Conservation (phyloP, 1,139 yeast species). For the Torulaspora globosa region DNA sequence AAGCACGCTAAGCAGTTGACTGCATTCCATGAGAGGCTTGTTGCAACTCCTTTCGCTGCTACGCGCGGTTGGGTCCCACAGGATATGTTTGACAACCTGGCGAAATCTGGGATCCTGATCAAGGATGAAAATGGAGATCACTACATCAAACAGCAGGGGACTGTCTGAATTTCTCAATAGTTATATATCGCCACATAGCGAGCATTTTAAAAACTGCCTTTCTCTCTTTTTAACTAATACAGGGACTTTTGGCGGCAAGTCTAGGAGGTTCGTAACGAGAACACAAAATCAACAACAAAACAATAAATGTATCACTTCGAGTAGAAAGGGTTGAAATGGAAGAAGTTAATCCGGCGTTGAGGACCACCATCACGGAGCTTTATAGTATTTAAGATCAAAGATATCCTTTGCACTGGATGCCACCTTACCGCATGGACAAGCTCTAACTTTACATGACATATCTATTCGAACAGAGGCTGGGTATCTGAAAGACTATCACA, state of each 20-base stretch:
- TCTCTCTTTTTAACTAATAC: neutral
- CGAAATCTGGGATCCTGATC: slow-evolving; percentile 60
- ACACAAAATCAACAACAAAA: neutral
- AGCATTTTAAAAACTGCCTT: neutral
- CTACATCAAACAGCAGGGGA: slow-evolving; percentile 20
- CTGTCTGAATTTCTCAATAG: slow-evolving; percentile 1
- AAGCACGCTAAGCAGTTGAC: slow-evolving; percentile 56
- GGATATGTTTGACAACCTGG: slow-evolving; percentile 73
- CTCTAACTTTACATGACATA: slow-evolving; percentile 1
- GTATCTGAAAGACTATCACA: slow-evolving; percentile 19
- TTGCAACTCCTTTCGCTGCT: slow-evolving; percentile 77
- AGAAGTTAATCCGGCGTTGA: slow-evolving; percentile 16
- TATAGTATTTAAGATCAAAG: slow-evolving; percentile 16
- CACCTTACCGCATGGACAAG: neutral
- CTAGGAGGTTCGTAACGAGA: neutral
- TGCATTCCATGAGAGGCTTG: slow-evolving; percentile 62
- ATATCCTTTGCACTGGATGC: neutral
- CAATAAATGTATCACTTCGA: neutral
- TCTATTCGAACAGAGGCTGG: slow-evolving; percentile 19
- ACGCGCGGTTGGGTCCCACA: slow-evolving; percentile 96
- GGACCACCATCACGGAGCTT: slow-evolving; percentile 19
- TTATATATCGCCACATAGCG: neutral
- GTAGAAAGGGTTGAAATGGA: slow-evolving; percentile 4
- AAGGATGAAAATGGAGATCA: slow-evolving; percentile 47
- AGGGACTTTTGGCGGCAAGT: slow-evolving; percentile 1